A percentile compares a stretch with the other conserved stretches of the same genome.
phyloP scores from a whole-genome alignment of 805 yeast genomes.

The Saturnispora saitoi region DNA sequence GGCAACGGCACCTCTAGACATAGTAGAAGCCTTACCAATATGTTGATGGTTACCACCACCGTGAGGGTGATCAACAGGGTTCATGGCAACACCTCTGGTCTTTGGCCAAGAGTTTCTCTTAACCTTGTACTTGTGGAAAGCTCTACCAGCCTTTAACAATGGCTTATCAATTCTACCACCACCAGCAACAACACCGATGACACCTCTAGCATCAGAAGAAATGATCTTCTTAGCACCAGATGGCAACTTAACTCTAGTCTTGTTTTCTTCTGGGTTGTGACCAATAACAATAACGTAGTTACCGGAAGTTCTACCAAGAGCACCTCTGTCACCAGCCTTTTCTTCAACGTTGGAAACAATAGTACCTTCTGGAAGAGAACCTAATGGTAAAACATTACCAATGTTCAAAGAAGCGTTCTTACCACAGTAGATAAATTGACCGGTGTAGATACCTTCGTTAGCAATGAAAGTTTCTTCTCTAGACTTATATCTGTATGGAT shows the following conservation, averaged over 20 bases:
- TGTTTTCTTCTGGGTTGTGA: constrained; percentile 98
- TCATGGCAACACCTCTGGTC: constrained; percentile 99
- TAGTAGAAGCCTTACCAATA: constrained; percentile 99
- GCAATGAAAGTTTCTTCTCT: constrained; percentile 98
- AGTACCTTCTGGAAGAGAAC: constrained; percentile 98
- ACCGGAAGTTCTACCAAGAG: constrained; percentile 99
- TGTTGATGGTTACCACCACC: constrained; percentile 99
- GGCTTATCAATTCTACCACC: constrained; percentile 99
- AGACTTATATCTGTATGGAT: constrained; percentile 96
- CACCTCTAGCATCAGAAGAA: constrained; percentile 97
- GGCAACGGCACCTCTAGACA: constrained; percentile 98
- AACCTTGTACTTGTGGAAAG: constrained; percentile 98
- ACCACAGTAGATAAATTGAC: constrained; percentile 98
- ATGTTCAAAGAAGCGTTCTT: constrained; percentile 94
- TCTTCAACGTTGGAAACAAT: constrained; percentile 97
- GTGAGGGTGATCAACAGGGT: constrained; percentile 99
- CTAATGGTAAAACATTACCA: constrained; percentile 96
- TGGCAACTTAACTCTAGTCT: constrained; percentile 98
- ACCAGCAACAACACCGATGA: constrained; percentile 99
- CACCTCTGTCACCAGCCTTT: constrained; percentile 99
- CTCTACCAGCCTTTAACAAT: constrained; percentile 99
- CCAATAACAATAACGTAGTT: constrained; percentile 98
- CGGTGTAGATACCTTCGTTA: constrained; percentile 99
- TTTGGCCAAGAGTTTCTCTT: constrained; percentile 99
- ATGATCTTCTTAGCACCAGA: constrained; percentile 98